Conservation (phyloP, 768 basidiomycete genomes). For the Boletus sp. region DNA sequence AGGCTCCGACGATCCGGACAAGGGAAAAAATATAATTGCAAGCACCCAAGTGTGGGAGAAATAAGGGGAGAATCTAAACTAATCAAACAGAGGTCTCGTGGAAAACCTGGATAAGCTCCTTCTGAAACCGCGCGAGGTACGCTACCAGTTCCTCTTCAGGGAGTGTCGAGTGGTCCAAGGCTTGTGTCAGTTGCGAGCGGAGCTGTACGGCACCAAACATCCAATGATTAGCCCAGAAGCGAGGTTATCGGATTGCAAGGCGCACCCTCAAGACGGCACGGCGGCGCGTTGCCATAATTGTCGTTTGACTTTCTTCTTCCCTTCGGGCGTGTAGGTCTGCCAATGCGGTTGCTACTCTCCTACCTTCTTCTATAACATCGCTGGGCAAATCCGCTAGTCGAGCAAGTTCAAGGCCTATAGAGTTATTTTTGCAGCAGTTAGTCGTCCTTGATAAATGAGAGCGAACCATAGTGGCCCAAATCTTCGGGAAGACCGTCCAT, state of each 20-base stretch:
- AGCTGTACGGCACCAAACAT: slow-evolving; percentile 43
- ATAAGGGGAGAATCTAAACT: background rate
- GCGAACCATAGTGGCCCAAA: slow-evolving; percentile 68
- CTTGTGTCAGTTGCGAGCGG: slow-evolving; percentile 72
- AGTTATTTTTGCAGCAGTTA: background rate
- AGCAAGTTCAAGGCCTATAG: slow-evolving; percentile 84
- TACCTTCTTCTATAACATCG: slow-evolving; percentile 64
- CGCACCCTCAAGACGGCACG: slow-evolving; percentile 68
- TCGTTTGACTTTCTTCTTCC: slow-evolving; percentile 62
- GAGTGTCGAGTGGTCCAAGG: slow-evolving; percentile 66
- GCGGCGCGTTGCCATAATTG: slow-evolving; percentile 56
- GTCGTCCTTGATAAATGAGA: background rate
- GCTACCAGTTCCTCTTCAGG: slow-evolving; percentile 66
- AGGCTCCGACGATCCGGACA: background rate
- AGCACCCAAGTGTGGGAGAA: background rate
- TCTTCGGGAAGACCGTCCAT: slow-evolving; percentile 67
- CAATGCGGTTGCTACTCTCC: slow-evolving; percentile 58
- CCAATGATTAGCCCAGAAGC: background rate
- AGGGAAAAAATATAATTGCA: slow-evolving; percentile 5
- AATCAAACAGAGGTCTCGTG: slow-evolving; percentile 23
- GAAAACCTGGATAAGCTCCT: slow-evolving; percentile 58
- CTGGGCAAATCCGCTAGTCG: slow-evolving; percentile 81
- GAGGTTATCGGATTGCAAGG: background rate
- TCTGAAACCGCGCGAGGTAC: slow-evolving; percentile 70
- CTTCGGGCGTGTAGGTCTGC: slow-evolving; percentile 53